These are phyloP conservation scores for Russula compacta DNA, from an alignment of 768 basidiomycete species.

Conservation along the genomic window DNA sequence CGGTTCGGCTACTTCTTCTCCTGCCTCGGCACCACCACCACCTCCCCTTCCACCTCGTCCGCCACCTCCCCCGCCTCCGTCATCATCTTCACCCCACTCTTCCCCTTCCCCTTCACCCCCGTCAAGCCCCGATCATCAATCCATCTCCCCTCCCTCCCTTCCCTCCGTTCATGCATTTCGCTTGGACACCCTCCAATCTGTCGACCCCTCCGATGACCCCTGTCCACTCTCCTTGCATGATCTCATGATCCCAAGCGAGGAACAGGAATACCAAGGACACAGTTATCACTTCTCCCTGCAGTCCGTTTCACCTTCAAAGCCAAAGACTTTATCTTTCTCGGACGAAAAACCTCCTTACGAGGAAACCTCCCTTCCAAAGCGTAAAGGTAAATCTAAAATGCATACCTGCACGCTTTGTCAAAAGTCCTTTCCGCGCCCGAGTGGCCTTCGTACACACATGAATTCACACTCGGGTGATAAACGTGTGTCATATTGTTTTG, in stretches of 20 bases:
- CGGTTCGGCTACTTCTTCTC: not conserved
- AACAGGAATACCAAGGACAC: slow-evolving; percentile 17
- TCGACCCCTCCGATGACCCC: slow-evolving; percentile 19
- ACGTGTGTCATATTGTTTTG: slow-evolving; percentile 25
- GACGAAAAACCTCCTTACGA: slow-evolving; percentile 1
- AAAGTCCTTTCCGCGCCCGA: slow-evolving; percentile 35
- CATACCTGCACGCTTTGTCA: slow-evolving; percentile 31
- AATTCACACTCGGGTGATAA: slow-evolving; percentile 37
- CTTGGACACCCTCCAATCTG: slow-evolving; percentile 13
- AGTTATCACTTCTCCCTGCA: slow-evolving; percentile 15
- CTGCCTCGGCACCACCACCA: not conserved
- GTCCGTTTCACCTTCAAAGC: slow-evolving; percentile 3
- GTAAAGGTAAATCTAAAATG: slow-evolving; percentile 32
- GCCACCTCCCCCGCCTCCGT: not conserved
- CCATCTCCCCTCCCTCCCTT: not conserved
- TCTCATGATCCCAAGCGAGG: slow-evolving; percentile 16
- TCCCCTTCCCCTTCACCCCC: slow-evolving; percentile 10
- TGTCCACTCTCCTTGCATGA: slow-evolving; percentile 19
- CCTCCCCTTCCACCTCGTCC: not conserved
- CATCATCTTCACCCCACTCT: slow-evolving; percentile 1
- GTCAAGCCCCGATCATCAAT: slow-evolving; percentile 5
- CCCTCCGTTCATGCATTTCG: slow-evolving; percentile 16
- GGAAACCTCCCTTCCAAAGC: slow-evolving; percentile 4
- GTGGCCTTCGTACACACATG: slow-evolving; percentile 36
- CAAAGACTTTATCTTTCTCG: not conserved